These are phyloP conservation scores for Ballota nigra DNA, from an alignment of 257 asterid species.

Conservation along the genomic window DNA sequence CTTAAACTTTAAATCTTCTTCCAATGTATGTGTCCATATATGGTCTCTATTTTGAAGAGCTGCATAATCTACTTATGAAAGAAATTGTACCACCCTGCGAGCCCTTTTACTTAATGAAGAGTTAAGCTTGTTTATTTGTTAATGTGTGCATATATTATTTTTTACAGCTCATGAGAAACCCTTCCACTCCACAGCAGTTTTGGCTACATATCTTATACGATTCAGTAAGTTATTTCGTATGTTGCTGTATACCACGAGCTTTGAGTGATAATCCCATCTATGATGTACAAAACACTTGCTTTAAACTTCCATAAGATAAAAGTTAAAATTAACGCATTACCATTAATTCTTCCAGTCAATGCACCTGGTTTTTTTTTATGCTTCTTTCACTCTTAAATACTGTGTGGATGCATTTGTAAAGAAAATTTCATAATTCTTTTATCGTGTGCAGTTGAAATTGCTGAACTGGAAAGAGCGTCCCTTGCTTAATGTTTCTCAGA, in stretches of 20 bases:
- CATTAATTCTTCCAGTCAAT: not conserved
- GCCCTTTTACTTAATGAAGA: not conserved
- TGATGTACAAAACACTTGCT: too few species aligned
- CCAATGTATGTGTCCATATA: not conserved
- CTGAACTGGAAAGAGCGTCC: constrained; percentile 73
- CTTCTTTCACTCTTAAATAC: not conserved
- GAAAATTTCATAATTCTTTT: not conserved
- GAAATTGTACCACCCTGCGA: too few species aligned
- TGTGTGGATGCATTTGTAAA: not conserved
- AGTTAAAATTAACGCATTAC: too few species aligned
- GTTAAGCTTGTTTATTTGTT: not conserved
- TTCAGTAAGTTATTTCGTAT: constrained; percentile 50
- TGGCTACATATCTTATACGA: constrained; percentile 88
- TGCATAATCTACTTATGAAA: not conserved
- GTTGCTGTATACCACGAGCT: constrained; percentile 14
- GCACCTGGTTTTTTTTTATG: not conserved
- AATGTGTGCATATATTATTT: too few species aligned
- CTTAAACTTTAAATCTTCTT: not conserved
- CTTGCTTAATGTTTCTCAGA: constrained; percentile 69
- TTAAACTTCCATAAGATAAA: too few species aligned
- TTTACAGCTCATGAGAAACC: constrained; percentile 88
- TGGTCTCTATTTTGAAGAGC: not conserved
- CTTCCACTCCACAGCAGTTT: constrained; percentile 84
- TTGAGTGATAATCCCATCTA: too few species aligned
- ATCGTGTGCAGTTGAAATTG: constrained; percentile 61